Evolutionary conservation across 768 basidiomycete species (phyloP).

Genomic region (Cantharellus cinnabarinus): DNA sequence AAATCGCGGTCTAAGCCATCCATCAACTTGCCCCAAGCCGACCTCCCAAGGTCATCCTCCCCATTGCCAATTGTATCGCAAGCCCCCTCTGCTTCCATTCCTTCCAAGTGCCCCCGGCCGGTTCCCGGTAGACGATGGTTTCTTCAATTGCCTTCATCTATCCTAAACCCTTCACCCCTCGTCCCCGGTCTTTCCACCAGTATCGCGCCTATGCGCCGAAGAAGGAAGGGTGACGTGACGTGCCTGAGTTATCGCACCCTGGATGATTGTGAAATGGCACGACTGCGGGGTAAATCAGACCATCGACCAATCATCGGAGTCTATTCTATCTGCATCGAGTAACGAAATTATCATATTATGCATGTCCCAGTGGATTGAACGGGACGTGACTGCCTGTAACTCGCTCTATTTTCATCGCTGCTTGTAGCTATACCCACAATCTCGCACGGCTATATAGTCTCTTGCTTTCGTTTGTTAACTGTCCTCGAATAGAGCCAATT

Average conservation of each 20-base stretch:
- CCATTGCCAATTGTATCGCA: background rate
- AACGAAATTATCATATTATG: too few relatives aligned
- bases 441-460: too few relatives aligned
- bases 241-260: constrained; percentile 56
- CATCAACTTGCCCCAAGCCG: background rate
- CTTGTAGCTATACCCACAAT: too few relatives aligned
- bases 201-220: constrained; percentile 21
- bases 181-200: constrained; percentile 10
- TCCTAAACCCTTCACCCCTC: constrained; percentile 10
- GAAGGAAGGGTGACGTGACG: constrained; percentile 38
- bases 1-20: background rate
- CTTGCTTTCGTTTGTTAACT: too few relatives aligned
- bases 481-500: too few relatives aligned
- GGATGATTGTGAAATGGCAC: constrained; percentile 53
- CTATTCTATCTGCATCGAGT: constrained; percentile 44
- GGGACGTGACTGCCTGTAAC: too few relatives aligned
- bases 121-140: constrained; percentile 11
- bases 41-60: background rate
- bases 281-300: constrained; percentile 60
- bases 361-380: too few relatives aligned
- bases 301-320: constrained; percentile 72
- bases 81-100: background rate
- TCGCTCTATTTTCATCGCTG: too few relatives aligned
- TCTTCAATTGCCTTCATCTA: constrained; percentile 7
- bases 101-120: background rate